Evolutionary conservation across 768 basidiomycete genomes (phyloP).

Genomic region (Cystofilobasidium ferigula): DNA sequence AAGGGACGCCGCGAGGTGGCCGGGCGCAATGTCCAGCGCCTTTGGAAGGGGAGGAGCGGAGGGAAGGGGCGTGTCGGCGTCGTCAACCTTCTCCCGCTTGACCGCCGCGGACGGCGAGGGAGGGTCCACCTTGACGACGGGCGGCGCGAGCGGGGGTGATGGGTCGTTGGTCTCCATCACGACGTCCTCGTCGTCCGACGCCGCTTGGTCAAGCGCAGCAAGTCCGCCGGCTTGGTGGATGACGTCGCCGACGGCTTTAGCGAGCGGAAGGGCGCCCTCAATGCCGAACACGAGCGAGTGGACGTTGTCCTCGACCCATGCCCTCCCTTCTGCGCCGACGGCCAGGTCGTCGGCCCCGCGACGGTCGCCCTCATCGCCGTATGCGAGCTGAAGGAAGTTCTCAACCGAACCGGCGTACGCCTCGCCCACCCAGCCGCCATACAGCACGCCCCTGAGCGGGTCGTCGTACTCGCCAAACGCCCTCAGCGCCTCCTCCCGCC

Average conservation of each 20-base stretch:
- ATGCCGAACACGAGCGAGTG: not conserved
- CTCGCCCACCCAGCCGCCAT: conserved; percentile 19
- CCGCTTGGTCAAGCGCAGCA: not conserved
- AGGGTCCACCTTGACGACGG: too few species aligned
- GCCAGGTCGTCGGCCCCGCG: not conserved
- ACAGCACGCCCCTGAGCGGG: conserved; percentile 9
- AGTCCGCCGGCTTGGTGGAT: not conserved
- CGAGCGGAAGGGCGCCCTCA: conserved; percentile 7
- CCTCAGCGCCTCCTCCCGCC: not conserved
- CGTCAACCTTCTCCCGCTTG: too few species aligned
- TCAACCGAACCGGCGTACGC: conserved; percentile 11
- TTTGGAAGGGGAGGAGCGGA: too few species aligned
- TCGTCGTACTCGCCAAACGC: not conserved
- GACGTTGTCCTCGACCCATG: conserved; percentile 16
- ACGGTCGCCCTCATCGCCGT: not conserved
- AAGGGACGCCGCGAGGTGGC: not conserved
- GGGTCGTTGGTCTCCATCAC: not conserved
- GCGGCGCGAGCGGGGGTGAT: too few species aligned
- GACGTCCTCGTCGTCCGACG: not conserved
- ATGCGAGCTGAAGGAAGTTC: conserved; percentile 16
- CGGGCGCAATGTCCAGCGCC: not conserved
- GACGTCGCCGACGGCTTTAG: not conserved
- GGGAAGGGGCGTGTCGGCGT: too few species aligned
- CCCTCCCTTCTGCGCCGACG: too few species aligned
- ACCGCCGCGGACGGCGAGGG: too few species aligned